These are phyloP conservation scores for Aspergillus ellipticus DNA, from an alignment of 495 filamentous ascomycete species.

Conservation along the genomic window DNA sequence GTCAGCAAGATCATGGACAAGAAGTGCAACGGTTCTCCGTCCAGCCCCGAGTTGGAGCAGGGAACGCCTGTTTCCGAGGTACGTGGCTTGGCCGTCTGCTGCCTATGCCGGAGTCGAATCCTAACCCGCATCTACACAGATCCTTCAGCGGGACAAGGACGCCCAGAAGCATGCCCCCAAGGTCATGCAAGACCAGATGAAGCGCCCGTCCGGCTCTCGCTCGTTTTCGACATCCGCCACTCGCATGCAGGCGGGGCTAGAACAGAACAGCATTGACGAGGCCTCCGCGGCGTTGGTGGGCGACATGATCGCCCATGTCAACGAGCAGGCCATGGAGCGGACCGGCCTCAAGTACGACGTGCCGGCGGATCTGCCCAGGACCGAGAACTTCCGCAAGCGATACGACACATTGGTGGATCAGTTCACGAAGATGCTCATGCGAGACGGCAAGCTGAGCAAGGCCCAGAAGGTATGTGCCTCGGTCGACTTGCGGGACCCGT, in stretches of 20 bases:
- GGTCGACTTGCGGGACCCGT: background rate
- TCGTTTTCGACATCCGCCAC: conserved; percentile 57
- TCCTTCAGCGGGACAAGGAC: conserved; percentile 61
- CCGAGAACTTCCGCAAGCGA: conserved; percentile 64
- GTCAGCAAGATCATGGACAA: conserved; percentile 50
- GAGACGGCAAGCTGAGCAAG: conserved; percentile 75
- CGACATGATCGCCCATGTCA: conserved; percentile 37
- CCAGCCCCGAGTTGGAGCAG: conserved; percentile 61
- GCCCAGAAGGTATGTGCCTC: conserved; percentile 70
- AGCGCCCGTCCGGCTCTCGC: conserved; percentile 44
- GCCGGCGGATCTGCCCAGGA: conserved; percentile 60
- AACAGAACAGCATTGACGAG: conserved; percentile 21
- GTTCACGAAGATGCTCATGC: conserved; percentile 86
- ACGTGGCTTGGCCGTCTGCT: conserved; percentile 16
- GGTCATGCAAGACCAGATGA: conserved; percentile 59
- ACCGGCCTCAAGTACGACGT: conserved; percentile 70
- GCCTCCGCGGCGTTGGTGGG: conserved; percentile 34
- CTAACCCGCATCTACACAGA: conserved; percentile 36
- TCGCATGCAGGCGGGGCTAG: conserved; percentile 26
- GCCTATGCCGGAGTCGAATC: too few relatives aligned
- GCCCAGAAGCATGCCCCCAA: conserved; percentile 62
- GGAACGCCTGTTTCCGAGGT: conserved; percentile 66
- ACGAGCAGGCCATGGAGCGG: conserved; percentile 27
- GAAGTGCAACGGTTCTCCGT: conserved; percentile 39
- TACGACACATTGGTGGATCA: conserved; percentile 81